Evolutionary conservation across 2,329 filamentous ascomycete species (phyloP).

Genomic region (Fusarium mundagurra): DNA sequence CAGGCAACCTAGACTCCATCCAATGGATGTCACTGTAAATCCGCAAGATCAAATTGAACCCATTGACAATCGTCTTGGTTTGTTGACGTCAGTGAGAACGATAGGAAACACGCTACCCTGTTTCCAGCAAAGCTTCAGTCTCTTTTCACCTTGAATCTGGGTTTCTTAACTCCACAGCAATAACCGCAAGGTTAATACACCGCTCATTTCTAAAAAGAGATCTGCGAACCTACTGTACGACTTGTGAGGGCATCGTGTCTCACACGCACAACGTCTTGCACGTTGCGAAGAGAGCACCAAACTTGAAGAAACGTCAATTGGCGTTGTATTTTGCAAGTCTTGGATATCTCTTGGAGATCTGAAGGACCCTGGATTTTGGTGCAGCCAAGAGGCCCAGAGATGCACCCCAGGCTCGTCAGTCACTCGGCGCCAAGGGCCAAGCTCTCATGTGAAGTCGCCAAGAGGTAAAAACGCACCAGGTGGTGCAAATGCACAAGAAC

Average conservation of each 20-base stretch:
- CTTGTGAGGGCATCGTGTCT: not conserved
- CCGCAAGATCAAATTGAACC: not conserved
- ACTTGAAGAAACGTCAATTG: not conserved
- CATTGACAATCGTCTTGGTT: not conserved
- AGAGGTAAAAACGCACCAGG: constrained; percentile 38
- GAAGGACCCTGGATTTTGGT: constrained; percentile 19
- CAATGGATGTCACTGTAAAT: not conserved
- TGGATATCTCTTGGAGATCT: constrained; percentile 43
- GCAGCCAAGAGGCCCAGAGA: constrained; percentile 41
- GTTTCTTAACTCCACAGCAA: not conserved
- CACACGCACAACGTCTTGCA: not conserved
- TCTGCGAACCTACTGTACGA: not conserved
- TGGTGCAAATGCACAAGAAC: constrained; percentile 33
- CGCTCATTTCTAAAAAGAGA: not conserved
- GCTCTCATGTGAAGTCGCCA: constrained; percentile 31
- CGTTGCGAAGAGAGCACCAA: not conserved
- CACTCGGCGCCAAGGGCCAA: constrained; percentile 42
- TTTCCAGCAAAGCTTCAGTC: not conserved
- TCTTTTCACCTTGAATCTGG: not conserved
- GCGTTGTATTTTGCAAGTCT: constrained; percentile 26
- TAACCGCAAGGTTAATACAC: not conserved
- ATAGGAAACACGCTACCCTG: not conserved
- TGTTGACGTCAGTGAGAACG: constrained; percentile 18
- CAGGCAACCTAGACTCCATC: not conserved
- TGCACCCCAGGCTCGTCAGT: constrained; percentile 28